Conservation (phyloP, 345 rosid genomes). For the Eutrema japonicum region DNA sequence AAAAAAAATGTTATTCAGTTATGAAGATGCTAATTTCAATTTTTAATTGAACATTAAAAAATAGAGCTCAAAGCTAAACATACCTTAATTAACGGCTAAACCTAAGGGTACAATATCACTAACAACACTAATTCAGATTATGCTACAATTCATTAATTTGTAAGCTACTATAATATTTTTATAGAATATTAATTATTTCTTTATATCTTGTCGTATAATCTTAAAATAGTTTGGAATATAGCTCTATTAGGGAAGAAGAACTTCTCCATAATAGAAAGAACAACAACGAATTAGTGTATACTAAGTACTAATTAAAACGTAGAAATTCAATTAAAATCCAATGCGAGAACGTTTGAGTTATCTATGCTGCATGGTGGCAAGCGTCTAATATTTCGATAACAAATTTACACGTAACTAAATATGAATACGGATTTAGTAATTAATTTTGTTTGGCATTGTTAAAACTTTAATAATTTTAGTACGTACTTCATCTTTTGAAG, state of each 20-base stretch:
- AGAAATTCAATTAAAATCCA: background rate
- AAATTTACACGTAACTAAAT: background rate
- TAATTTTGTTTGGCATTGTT: background rate
- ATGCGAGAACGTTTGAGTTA: background rate
- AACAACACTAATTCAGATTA: background rate
- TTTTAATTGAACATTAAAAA: background rate
- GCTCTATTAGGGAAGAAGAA: background rate
- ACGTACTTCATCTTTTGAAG: background rate
- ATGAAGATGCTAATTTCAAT: slow-evolving; percentile 5
- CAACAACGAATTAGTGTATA: background rate
- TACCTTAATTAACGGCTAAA: too few relatives aligned
- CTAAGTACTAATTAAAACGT: background rate
- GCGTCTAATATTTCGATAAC: background rate
- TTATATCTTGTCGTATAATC: background rate
- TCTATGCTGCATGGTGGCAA: background rate
- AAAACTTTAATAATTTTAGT: background rate
- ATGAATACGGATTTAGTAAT: background rate
- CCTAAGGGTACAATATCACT: background rate
- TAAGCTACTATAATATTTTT: background rate
- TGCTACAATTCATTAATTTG: background rate
- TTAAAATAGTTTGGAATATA: background rate
- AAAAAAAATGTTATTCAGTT: slow-evolving; percentile 33
- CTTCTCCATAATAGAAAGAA: background rate
- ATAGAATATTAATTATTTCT: background rate
- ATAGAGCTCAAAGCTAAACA: background rate